Conservation (phyloP, 805 yeast species). For the Middelhovenomyces tepae region DNA sequence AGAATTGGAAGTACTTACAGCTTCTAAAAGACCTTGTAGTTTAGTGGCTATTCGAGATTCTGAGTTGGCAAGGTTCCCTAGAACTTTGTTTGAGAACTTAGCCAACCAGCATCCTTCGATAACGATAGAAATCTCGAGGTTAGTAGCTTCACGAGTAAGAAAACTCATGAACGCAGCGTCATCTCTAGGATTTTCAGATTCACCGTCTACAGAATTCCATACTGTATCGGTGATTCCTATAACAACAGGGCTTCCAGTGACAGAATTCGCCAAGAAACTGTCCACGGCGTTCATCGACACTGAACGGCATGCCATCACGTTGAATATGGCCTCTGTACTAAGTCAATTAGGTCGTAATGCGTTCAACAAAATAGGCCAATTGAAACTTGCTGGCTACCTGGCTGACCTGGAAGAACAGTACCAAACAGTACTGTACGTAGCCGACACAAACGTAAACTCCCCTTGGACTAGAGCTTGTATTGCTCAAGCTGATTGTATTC, state of each 20-base stretch:
- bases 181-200: conserved; percentile 5
- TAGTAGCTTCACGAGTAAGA: conserved; percentile 56
- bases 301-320: conserved; percentile 62
- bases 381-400: conserved; percentile 82
- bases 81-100: conserved; percentile 76
- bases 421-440: conserved; percentile 81
- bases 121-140: conserved; percentile 79
- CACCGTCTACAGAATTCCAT: conserved; percentile 39
- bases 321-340: conserved; percentile 77
- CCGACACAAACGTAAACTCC: conserved; percentile 75
- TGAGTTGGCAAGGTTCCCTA: conserved; percentile 87
- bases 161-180: conserved; percentile 16
- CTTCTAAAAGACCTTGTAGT: conserved; percentile 57
- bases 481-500: conserved; percentile 90
- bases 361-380: conserved; percentile 75
- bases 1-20: conserved; percentile 87
- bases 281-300: conserved; percentile 63
- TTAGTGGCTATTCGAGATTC: conserved; percentile 87
- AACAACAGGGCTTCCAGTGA: conserved; percentile 72
- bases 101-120: conserved; percentile 81
- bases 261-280: conserved; percentile 70
- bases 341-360: conserved; percentile 85
- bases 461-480: conserved; percentile 90
- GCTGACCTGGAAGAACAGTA: conserved; percentile 85
- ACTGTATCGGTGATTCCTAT: conserved; percentile 82